Conservation (phyloP, 1,284 basidiomycete genomes). For the Vanrija humicola region DNA sequence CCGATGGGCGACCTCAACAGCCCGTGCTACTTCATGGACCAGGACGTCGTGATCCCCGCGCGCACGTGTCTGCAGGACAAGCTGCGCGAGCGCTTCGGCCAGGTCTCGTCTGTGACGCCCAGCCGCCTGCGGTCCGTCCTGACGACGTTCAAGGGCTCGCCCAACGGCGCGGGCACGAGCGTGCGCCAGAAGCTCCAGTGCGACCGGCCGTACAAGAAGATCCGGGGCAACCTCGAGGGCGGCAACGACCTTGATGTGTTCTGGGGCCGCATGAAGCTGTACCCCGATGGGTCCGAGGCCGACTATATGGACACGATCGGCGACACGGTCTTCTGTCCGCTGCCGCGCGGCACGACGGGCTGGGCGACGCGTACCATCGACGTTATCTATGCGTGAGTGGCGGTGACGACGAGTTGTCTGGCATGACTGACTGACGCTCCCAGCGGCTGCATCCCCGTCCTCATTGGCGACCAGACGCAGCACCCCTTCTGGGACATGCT, state of each 20-base stretch:
- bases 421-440: no score
- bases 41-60: slow-evolving; percentile 28
- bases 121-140: slow-evolving; percentile 17
- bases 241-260: slow-evolving; percentile 20
- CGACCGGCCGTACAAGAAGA: slow-evolving; percentile 1
- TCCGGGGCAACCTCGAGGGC: slow-evolving; percentile 5
- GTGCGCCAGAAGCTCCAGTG: slow-evolving; percentile 21
- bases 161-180: slow-evolving; percentile 15
- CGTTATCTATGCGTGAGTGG: slow-evolving; percentile 33
- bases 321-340: slow-evolving; percentile 40
- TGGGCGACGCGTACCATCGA: slow-evolving; percentile 42
- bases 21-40: slow-evolving; percentile 22
- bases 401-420: no score
- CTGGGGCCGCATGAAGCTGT: slow-evolving; percentile 13
- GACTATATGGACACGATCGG: slow-evolving; percentile 36
- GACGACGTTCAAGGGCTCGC: slow-evolving; percentile 24
- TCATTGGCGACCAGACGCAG: slow-evolving; percentile 37
- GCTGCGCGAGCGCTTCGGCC: slow-evolving; percentile 18
- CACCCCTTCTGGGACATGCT: slow-evolving; percentile 43
- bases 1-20: slow-evolving; percentile 28
- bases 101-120: slow-evolving; percentile 18
- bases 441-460: slow-evolving; percentile 44
- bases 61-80: slow-evolving; percentile 21
- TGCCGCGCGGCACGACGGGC: slow-evolving; percentile 33
- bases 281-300: background rate